phyloP scores from a whole-genome alignment of 768 basidiomycete genomes.

The Russula sp. region DNA sequence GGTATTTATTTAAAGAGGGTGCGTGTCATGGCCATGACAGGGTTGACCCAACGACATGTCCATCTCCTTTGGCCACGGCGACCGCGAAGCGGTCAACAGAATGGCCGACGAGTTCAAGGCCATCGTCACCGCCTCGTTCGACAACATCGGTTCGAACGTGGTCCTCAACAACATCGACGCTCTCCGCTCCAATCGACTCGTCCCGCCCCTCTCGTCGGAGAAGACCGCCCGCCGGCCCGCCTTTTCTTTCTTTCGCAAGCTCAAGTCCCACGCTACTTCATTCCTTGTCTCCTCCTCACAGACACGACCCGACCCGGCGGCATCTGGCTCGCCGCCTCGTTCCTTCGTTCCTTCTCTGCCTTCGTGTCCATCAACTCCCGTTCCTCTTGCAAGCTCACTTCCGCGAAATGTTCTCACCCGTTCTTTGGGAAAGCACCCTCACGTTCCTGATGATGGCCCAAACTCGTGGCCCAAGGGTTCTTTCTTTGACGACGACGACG shows the following conservation, averaged over 20 bases:
- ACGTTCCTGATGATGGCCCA: background rate
- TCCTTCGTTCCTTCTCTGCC: conserved; percentile 3
- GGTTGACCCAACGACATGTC: background rate
- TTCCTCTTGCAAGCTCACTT: background rate
- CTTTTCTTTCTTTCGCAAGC: conserved; percentile 9
- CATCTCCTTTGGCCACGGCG: background rate
- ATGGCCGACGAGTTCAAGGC: conserved; percentile 19
- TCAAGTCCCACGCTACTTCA: conserved; percentile 8
- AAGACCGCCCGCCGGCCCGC: background rate
- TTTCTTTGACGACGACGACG: conserved; percentile 12
- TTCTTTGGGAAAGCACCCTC: background rate
- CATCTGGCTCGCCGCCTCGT: background rate
- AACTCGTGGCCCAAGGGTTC: background rate
- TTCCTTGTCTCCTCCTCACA: background rate
- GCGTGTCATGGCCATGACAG: too few species aligned
- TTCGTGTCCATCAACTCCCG: background rate
- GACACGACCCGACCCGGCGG: background rate
- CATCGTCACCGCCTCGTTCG: conserved; percentile 18
- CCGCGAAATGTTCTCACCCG: conserved; percentile 4
- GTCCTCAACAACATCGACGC: background rate
- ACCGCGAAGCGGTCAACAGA: background rate
- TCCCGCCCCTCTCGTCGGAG: background rate
- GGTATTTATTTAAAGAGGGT: conserved; percentile 5
- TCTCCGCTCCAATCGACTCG: background rate
- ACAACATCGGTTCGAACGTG: conserved; percentile 13